Evolutionary conservation across 148 eudicot genomes (phyloP), one percentile per base, ranked within the genome.

Genomic region (Rhododendron vialii): DNA sequence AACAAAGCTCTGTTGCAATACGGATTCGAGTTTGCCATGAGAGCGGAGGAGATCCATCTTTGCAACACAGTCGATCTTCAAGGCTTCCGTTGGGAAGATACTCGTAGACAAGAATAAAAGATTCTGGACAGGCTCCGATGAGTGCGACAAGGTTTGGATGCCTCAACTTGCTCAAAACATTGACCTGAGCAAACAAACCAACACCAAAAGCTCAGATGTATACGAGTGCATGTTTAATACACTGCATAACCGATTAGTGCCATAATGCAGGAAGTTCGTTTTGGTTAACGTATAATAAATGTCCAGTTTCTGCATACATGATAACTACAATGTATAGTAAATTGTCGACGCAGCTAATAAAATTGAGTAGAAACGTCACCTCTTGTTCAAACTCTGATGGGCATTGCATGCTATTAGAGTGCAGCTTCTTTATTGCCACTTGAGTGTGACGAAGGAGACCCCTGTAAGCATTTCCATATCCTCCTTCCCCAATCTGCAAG

Each of bases 21-120:
- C 91, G 95, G 53, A 97, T 91, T 55, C 99, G 90, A 24, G 92
- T 90, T 90, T 94, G 93, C 98, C 98, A 95, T 30, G 98, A 89
- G 59, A 97, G 88, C 6, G 99, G 95, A 36, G 96, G 90, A 67
- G 91, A 87, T 83, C 94, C 94, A 86, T 93, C 91, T 86, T 89
- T 94, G 90, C 98, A 95, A 81, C 17, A 69, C 24, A 96, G 94
- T 43, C 98, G 93, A 84, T 96, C 99, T 85, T 95, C 99, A 33
- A 97, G 98, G 93, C 96, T 94, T 89, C 99, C 99, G 24, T 94
- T 91, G 0, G 94, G 91, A 83, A 93, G 94, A 88, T 92, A 96
- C 90, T 96, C 99, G 22, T 96, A 96, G 53, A 96, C 80, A 18
- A 96, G 92, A 48, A 94, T 87, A 89, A 90, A 91, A 3, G 91